These are phyloP conservation scores for Cytospora piceae DNA, from an alignment of 2,329 filamentous ascomycete genomes.

Conservation along the genomic window DNA sequence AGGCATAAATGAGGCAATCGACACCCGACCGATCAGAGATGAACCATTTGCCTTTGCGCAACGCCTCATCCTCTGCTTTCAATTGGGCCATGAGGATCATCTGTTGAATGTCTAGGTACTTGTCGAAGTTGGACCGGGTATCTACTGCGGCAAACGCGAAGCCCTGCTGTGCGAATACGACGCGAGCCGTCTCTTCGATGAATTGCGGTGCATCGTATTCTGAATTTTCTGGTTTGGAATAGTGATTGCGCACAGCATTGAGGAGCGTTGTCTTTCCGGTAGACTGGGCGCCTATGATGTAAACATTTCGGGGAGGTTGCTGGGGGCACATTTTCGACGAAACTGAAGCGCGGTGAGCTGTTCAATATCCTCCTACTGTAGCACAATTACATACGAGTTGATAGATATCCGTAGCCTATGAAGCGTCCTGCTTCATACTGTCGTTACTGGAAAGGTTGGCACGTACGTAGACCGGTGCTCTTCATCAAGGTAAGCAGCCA, in stretches of 20 bases:
- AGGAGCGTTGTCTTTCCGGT: not conserved
- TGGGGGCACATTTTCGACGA: not conserved
- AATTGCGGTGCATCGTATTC: not conserved
- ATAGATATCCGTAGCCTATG: too few relatives aligned
- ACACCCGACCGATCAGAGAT: not conserved
- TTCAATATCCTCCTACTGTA: not conserved
- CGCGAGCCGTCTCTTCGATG: not conserved
- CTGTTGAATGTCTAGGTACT: not conserved
- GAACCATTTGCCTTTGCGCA: not conserved
- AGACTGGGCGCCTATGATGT: not conserved
- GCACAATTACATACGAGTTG: too few relatives aligned
- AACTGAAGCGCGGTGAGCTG: not conserved
- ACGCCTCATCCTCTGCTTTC: not conserved
- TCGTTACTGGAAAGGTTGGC: not conserved
- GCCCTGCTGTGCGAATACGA: not conserved
- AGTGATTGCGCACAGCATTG: not conserved
- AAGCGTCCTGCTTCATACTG: too few relatives aligned
- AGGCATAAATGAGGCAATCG: not conserved
- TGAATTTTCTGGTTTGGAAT: not conserved
- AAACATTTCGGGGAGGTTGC: not conserved
- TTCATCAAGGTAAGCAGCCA: not conserved
- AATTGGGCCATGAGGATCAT: not conserved
- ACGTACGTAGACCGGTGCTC: not conserved
- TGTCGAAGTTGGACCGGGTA: not conserved
- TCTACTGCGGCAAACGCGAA: not conserved